Evolutionary conservation across 2,329 filamentous ascomycete genomes (phyloP).

Genomic region (Cytospora leucostoma): DNA sequence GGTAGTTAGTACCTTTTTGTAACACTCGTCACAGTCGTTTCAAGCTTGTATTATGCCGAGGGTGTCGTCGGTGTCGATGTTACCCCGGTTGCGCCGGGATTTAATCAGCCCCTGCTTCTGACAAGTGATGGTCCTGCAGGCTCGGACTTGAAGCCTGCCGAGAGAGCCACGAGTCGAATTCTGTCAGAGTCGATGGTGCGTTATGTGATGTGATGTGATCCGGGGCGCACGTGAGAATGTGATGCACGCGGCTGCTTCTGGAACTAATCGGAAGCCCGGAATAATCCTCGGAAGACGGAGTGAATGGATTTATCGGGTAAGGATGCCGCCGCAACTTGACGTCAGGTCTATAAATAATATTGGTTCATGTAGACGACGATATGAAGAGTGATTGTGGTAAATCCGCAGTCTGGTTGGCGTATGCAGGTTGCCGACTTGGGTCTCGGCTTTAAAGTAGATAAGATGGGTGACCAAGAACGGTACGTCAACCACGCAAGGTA

Average conservation of each 20-base stretch:
- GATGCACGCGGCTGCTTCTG: constrained; percentile 19
- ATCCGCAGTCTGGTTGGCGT: constrained; percentile 5
- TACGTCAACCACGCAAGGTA: not conserved
- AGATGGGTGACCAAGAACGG: not conserved
- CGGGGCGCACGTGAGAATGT: constrained; percentile 30
- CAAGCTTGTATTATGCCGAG: not conserved
- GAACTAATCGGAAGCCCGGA: constrained; percentile 11
- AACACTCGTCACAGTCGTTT: not conserved
- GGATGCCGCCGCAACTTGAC: constrained; percentile 22
- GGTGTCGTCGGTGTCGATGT: not conserved
- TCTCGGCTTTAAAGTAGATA: not conserved
- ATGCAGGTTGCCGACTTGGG: constrained; percentile 17
- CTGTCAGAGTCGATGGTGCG: constrained; percentile 1
- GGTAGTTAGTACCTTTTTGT: not conserved
- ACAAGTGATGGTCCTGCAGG: not conserved
- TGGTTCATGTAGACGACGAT: constrained; percentile 11
- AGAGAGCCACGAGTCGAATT: not conserved
- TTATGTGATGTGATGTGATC: constrained; percentile 30
- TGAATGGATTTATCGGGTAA: constrained; percentile 13
- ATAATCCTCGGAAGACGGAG: constrained; percentile 24
- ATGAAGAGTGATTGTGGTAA: constrained; percentile 4
- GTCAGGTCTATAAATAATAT: constrained; percentile 26
- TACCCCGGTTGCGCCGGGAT: not conserved
- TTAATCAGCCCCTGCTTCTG: not conserved
- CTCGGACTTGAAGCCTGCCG: not conserved